Conservation (phyloP, 805 yeast species). For the Candida manassasensis region DNA sequence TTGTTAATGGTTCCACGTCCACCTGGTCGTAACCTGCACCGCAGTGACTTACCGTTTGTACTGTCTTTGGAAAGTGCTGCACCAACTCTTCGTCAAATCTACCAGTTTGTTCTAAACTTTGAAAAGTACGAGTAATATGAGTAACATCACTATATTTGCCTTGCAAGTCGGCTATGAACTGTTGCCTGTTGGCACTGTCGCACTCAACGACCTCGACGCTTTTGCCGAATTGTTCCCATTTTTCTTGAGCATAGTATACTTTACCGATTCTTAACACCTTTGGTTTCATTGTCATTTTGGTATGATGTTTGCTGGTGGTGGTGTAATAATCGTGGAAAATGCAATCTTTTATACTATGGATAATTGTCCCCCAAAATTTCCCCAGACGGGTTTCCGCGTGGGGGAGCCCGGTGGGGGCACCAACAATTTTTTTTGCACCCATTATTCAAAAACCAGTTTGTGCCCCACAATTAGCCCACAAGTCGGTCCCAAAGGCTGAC, state of each 20-base stretch:
- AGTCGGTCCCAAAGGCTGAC: no score
- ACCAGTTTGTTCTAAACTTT: slow-evolving; percentile 51
- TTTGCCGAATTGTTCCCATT: slow-evolving; percentile 55
- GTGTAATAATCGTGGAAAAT: background rate
- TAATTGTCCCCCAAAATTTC: background rate
- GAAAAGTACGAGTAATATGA: slow-evolving; percentile 50
- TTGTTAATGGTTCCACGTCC: slow-evolving; percentile 49
- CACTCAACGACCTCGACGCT: slow-evolving; percentile 37
- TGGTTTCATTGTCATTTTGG: slow-evolving; percentile 32
- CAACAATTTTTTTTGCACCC: no score
- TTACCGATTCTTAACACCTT: slow-evolving; percentile 65
- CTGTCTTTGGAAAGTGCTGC: slow-evolving; percentile 47
- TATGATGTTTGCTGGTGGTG: no score
- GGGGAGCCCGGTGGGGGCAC: slow-evolving; percentile 3
- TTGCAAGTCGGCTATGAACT: slow-evolving; percentile 40
- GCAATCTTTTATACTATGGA: background rate
- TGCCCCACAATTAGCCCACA: no score
- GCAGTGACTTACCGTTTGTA: slow-evolving; percentile 51
- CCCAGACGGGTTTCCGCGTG: slow-evolving; percentile 4
- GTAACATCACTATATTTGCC: slow-evolving; percentile 41
- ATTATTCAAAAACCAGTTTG: no score
- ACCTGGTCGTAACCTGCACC: slow-evolving; percentile 81
- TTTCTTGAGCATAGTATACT: slow-evolving; percentile 53
- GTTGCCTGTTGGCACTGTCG: slow-evolving; percentile 30
- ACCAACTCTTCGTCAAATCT: slow-evolving; percentile 61